Base-by-base conservation (phyloP, 1,284 basidiomycete genomes). In the Trichosporon sp. region DNA sequence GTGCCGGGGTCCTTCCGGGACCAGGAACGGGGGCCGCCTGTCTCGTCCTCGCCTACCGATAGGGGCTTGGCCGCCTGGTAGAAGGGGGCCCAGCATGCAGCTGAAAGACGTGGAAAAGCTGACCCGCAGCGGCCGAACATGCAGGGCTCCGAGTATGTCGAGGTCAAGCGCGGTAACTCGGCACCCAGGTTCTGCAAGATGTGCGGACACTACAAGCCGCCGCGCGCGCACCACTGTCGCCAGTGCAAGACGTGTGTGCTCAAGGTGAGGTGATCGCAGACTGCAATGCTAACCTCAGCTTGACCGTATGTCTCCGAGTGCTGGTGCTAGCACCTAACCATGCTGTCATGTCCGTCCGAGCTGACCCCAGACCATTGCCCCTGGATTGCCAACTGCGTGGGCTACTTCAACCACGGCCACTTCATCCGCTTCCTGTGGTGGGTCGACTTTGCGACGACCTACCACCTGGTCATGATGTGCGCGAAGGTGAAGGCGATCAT, bases 371-470 rank as follows among this genome's bases (percentile, higher is more conserved):
- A 97, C 76, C 94, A 96, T 76, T 96, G 94, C 72, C 78, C 79
- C n/a, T 83, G 80, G 80, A 78, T 81, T 34, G 79, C 77, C 25
- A 79, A 81, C 67, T 80, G 81, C 78, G 90, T 97, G 73, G 95
- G 94, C 0, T 90, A 93, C 81, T 88, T 87, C 83, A 98, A 96
- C 81, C 90, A 95, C 72, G 91, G 90, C 0, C 89, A 95, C 83
- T 98, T 98, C 79, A 85, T 97, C 67, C 91, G 95, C 23, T 98
- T 98, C 83, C 87, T 98, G 2, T 90, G 95, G 81, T 95, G 87
- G 75, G 95, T 99, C 67, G 92, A 96, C 78, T 53, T 95, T n/a
- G 89, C 78, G 23, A 82, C 81, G 4, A 75, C 87, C 1, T 95
- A 93, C 77, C 93, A 97, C 77, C 78, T 93, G 38, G 81, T 82